Evolutionary conservation across 169 alveolate species (phyloP), one percentile per base, ranked within the genome.

Genomic region (Cryptosporidium ryanae): DNA sequence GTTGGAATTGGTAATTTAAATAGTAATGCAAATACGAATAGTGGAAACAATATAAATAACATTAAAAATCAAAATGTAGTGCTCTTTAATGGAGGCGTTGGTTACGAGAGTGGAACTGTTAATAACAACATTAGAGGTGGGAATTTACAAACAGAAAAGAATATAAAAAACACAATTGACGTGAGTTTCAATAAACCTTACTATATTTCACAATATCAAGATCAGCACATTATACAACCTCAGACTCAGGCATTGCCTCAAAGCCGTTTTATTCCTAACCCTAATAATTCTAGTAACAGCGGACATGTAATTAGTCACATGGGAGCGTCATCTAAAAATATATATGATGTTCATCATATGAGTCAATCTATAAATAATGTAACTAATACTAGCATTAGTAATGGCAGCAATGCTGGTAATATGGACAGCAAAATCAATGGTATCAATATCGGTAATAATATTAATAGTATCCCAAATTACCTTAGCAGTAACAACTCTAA

Each of bases 231-330:
- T 6, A 38, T 38, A 6, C 82, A 66, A 21, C 13, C 61, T 12
- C 71, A 64, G 10, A 8, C 50, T 34, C 38, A 52, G 38, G 29
- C 49, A 64, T 52, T 38, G 38, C 48, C 71, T 34, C 71, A 64
- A 1, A 48, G 38, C 12, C 7, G 49, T 38, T 0, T 31, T 18
- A 38, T 38, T 38, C 46, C 46, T 0, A 38, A 38, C 8, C 8
- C 46, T 38, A 4, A n/a, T n/a, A n/a, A 6, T 4, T 10, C 46
- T 38, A 10, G 8, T 38, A 4, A 4, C 1, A 38, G 46, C 8
- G 0, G 46, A 6, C 8, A 38, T 10, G 8, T 38, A 38, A 38
- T 4, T 38, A 38, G 8, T 38, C 46, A 38, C 8, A 38, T 38
- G 46, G 46, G 46, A 10, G 8, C 8, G 3, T 38, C 46, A 38